Evolutionary conservation across 1,284 basidiomycete species (phyloP).

Genomic region (Meira nashicola): DNA sequence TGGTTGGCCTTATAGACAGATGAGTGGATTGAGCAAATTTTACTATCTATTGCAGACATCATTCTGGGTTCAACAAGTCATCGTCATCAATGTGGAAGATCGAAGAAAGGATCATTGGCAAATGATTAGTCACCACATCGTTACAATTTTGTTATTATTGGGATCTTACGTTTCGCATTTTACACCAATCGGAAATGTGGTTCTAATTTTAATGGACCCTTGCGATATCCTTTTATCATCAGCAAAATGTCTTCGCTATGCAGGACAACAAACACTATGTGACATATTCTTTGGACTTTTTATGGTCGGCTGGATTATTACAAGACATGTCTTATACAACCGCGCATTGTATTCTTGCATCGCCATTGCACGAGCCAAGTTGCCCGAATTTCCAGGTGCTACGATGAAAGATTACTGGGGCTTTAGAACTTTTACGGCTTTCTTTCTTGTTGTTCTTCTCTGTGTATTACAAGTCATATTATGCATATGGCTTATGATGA

Average conservation of each 20-base stretch:
- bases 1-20: conserved; percentile 18
- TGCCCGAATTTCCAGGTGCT: not conserved
- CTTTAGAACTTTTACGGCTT: not conserved
- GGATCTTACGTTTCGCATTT: conserved; percentile 76
- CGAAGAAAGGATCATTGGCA: conserved; percentile 85
- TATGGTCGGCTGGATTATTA: conserved; percentile 46
- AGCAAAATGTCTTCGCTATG: conserved; percentile 86
- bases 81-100: conserved; percentile 87
- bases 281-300: conserved; percentile 73
- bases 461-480: conserved; percentile 62
- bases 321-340: conserved; percentile 42
- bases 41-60: conserved; percentile 75
- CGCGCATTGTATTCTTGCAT: conserved; percentile 36
- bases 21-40: conserved; percentile 70
- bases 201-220: conserved; percentile 87
- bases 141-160: conserved; percentile 75
- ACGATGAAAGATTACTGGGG: conserved; percentile 5
- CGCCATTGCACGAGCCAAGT: not conserved
- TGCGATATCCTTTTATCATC: conserved; percentile 80
- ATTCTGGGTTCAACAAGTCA: conserved; percentile 85
- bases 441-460: conserved; percentile 27
- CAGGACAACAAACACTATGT: conserved; percentile 65
- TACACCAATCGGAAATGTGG: conserved; percentile 78
- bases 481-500: conserved; percentile 78
- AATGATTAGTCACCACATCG: conserved; percentile 92